Evolutionary conservation across 495 filamentous ascomycete genomes (phyloP), one percentile per base, ranked within the genome.

Genomic region (Hypoxylon lienhwacheense): DNA sequence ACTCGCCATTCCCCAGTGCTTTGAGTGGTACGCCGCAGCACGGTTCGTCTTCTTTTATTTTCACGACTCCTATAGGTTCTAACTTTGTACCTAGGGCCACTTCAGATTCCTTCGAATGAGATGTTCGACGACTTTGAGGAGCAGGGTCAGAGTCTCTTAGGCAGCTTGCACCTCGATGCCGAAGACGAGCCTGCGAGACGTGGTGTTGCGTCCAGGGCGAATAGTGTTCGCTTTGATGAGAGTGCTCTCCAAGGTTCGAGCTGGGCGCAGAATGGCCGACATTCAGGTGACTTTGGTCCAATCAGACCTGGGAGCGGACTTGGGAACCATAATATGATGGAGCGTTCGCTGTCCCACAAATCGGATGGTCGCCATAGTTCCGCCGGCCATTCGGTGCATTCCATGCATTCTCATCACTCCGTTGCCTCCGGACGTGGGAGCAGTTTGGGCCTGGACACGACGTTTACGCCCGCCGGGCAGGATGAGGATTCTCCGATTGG

Each of bases 211-310:
- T 98, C 95, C 21, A 80, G 93, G 56, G 93, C 93, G 15, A 97
- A 97, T 64, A 97, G 95, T 69, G 93, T 98, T 55, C 88, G 93
- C n/a, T 98, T 98, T 63, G 93, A 98, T 65, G 91, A 97, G 67
- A 96, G 89, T 65, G 92, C 95, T 2, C 82, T 95, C 49, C 91
- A 96, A 56, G 88, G 89, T 39, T 88, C 77, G 5, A 77, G 88
- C 63, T 95, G 91, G 78, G 86, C 85, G 26, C 90, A 92, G 53
- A 83, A 85, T 33, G 86, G 83, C 55, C 83, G 91, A 20, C 83
- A 88, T 44, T 91, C 86, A 17, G 81, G 84, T 22, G 93, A 98
- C 44, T 83, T 87, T 64, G 81, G 88, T 36, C 87, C 87, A 7
- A 74, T 84, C 35, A 79, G 93, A 25, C 89, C 87, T 10, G 81